Conservation (phyloP, 2,329 filamentous ascomycete species). For the Hymenoscyphus scutula region DNA sequence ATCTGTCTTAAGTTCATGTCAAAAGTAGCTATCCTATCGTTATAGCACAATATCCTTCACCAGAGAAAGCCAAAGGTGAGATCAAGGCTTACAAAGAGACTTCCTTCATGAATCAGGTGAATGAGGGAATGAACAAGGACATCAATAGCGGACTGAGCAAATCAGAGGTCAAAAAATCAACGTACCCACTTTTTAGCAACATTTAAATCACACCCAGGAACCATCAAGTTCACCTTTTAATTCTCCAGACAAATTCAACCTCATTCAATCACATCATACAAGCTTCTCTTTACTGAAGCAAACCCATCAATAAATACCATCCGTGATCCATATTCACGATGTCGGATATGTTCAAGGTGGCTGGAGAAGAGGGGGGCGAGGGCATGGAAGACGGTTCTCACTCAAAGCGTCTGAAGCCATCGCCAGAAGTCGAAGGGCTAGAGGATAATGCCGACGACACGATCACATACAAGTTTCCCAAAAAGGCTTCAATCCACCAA, state of each 20-base stretch:
- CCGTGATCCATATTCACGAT: background rate
- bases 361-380: background rate
- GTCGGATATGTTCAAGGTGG: background rate
- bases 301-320: background rate
- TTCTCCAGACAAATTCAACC: background rate
- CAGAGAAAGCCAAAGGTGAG: too few species aligned
- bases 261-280: background rate
- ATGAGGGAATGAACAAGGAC: too few species aligned
- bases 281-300: background rate
- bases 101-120: too few species aligned
- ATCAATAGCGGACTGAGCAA: background rate
- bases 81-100: too few species aligned
- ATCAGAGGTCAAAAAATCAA: background rate
- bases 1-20: too few species aligned
- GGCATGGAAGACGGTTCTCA: too few species aligned
- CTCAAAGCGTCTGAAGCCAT: background rate
- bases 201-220: background rate
- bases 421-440: background rate
- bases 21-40: too few species aligned
- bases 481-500: background rate
- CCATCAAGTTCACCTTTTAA: background rate
- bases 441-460: background rate
- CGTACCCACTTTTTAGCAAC: background rate
- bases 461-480: background rate
- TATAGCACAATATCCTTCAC: too few species aligned